These are phyloP conservation scores for Fraxinus angustifolia DNA, from an alignment of 305 asterid species.

Conservation along the genomic window DNA sequence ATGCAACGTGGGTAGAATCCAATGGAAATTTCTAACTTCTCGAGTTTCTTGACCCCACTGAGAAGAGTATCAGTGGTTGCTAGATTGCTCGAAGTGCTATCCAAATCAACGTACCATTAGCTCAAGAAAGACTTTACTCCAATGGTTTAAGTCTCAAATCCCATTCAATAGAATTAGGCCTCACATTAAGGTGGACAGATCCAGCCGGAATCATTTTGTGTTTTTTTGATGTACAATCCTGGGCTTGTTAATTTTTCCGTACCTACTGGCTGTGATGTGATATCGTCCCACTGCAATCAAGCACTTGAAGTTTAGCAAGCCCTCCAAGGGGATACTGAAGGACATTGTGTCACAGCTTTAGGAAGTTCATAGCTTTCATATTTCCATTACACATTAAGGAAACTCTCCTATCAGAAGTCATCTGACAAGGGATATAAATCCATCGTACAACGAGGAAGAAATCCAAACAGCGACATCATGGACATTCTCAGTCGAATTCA, in stretches of 20 bases:
- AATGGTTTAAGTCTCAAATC: not conserved
- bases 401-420: not conserved
- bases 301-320: not conserved
- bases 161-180: not conserved
- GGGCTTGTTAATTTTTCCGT: not conserved
- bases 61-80: not conserved
- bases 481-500: not conserved
- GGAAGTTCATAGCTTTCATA: not conserved
- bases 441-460: not conserved
- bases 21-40: not conserved
- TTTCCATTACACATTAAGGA: not conserved
- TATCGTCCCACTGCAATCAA: not conserved
- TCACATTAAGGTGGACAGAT: not conserved
- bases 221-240: not conserved
- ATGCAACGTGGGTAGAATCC: not conserved
- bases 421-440: not conserved
- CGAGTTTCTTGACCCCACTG: not conserved
- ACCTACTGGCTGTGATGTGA: not conserved
- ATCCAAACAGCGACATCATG: not conserved
- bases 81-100: not conserved
- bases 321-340: not conserved
- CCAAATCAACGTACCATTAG: not conserved
- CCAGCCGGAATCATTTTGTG: not conserved
- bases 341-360: not conserved
- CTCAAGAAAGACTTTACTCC: not conserved